phyloP scores from a whole-genome alignment of 2,329 filamentous ascomycete genomes.

The Orbilia javanica region DNA sequence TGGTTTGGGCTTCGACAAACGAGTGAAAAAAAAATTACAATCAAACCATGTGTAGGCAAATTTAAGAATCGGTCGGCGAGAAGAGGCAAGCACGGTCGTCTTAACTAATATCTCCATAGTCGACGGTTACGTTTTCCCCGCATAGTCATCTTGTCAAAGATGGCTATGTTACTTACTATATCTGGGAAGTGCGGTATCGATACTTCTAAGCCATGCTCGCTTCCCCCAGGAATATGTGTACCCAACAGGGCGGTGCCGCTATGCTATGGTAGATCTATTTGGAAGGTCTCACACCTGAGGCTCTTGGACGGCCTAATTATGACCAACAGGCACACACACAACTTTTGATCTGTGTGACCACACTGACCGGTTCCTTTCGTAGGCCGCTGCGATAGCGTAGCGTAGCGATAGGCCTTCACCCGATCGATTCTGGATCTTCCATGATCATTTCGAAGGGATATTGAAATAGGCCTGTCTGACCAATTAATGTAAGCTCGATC shows the following conservation, averaged over 20 bases:
- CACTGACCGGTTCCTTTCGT: neutral
- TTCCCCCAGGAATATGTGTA: neutral
- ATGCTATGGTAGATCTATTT: constrained; percentile 27
- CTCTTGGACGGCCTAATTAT: constrained; percentile 15
- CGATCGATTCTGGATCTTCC: neutral
- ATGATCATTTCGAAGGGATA: neutral
- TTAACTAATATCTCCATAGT: constrained; percentile 3
- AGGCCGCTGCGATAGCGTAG: constrained; percentile 29
- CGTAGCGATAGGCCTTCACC: constrained; percentile 34
- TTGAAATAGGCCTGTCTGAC: constrained; percentile 5
- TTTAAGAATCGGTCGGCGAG: neutral
- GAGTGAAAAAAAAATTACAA: neutral
- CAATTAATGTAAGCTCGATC: constrained; percentile 4
- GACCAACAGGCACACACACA: neutral
- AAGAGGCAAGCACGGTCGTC: neutral
- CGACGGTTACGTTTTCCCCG: neutral
- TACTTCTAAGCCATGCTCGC: constrained; percentile 34
- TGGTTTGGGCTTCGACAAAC: constrained; percentile 3
- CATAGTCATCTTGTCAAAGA: neutral
- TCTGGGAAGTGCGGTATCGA: neutral
- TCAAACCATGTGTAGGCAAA: neutral
- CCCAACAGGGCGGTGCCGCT: constrained; percentile 10
- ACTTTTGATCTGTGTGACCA: constrained; percentile 42
- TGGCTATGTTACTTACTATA: neutral
- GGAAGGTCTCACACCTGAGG: constrained; percentile 30